Evolutionary conservation across 352 stramenopile species (phyloP).

Genomic region (Phytophthora fragariaefolia): DNA sequence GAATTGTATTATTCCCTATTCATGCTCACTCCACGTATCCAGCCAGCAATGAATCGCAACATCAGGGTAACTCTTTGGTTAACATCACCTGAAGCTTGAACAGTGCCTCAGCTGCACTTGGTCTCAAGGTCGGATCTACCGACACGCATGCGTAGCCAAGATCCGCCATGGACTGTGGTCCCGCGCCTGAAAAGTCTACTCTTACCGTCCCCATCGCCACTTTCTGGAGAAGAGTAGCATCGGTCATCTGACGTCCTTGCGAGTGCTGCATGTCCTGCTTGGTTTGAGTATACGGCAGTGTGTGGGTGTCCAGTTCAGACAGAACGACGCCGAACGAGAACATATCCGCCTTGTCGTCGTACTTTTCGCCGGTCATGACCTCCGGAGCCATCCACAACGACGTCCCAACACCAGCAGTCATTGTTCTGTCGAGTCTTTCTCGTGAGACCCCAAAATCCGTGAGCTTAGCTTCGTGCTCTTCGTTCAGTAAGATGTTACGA

Average conservation of each 20-base stretch:
- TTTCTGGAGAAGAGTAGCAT: neutral
- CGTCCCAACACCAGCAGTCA: slow-evolving; percentile 3
- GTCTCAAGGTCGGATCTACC: neutral
- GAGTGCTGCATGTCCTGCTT: slow-evolving; percentile 4
- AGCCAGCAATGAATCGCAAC: no score
- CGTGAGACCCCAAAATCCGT: slow-evolving; percentile 28
- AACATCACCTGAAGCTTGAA: neutral
- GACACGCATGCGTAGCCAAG: slow-evolving; percentile 1
- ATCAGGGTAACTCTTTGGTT: neutral
- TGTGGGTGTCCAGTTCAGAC: slow-evolving; percentile 53
- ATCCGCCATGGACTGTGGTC: neutral
- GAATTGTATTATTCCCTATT: no score
- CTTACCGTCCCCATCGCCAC: slow-evolving; percentile 1
- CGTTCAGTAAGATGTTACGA: slow-evolving; percentile 40
- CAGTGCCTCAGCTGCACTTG: slow-evolving; percentile 1
- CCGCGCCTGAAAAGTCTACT: neutral
- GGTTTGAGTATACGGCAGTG: slow-evolving; percentile 31
- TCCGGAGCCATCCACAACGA: slow-evolving; percentile 25
- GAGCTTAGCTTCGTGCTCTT: slow-evolving; percentile 41
- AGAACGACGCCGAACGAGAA: slow-evolving; percentile 64
- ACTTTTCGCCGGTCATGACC: slow-evolving; percentile 9
- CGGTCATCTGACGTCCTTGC: slow-evolving; percentile 4
- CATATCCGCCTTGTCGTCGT: slow-evolving; percentile 52
- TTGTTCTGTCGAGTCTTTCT: slow-evolving; percentile 3
- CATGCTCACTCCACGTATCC: no score